phyloP scores from a whole-genome alignment of 1,284 basidiomycete genomes.

The Tranzscheliella williamsii region DNA sequence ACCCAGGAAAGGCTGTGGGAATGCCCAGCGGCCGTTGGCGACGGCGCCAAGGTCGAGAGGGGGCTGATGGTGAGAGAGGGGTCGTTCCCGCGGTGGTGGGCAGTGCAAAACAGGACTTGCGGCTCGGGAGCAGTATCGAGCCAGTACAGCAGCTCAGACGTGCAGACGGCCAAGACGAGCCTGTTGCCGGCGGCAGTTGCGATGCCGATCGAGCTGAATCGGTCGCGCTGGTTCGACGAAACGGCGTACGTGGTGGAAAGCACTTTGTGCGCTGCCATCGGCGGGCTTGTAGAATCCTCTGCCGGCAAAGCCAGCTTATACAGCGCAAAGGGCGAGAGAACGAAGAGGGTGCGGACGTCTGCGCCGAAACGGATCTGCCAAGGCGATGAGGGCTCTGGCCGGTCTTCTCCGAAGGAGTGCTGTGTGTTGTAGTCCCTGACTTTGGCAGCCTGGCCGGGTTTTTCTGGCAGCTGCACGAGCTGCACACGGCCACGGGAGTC shows the following conservation, averaged over 20 bases:
- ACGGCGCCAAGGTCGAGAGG: not conserved
- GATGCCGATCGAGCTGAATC: slow-evolving; percentile 14
- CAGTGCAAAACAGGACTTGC: slow-evolving; percentile 11
- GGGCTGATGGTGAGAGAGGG: slow-evolving; percentile 8
- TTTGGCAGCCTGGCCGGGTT: too few relatives aligned
- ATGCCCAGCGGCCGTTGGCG: not conserved
- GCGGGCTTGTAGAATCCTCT: not conserved
- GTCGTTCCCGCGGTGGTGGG: slow-evolving; percentile 35
- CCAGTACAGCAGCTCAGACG: slow-evolving; percentile 26
- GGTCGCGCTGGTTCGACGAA: slow-evolving; percentile 7
- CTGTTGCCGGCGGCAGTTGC: not conserved
- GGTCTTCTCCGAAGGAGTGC: not conserved
- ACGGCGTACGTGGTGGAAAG: slow-evolving; percentile 8
- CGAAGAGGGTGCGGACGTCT: not conserved
- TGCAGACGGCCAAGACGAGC: slow-evolving; percentile 19
- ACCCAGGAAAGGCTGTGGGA: not conserved
- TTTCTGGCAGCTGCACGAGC: not conserved
- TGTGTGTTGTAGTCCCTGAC: too few relatives aligned
- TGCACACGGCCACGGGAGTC: not conserved
- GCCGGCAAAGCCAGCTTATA: not conserved
- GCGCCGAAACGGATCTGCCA: not conserved
- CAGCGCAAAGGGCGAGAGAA: not conserved
- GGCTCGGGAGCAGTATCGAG: not conserved
- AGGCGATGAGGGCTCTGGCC: not conserved
- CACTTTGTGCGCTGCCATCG: not conserved